These are phyloP conservation scores for Chenopodium formosanum DNA, from an alignment of 148 eudicot species.

Conservation along the genomic window DNA sequence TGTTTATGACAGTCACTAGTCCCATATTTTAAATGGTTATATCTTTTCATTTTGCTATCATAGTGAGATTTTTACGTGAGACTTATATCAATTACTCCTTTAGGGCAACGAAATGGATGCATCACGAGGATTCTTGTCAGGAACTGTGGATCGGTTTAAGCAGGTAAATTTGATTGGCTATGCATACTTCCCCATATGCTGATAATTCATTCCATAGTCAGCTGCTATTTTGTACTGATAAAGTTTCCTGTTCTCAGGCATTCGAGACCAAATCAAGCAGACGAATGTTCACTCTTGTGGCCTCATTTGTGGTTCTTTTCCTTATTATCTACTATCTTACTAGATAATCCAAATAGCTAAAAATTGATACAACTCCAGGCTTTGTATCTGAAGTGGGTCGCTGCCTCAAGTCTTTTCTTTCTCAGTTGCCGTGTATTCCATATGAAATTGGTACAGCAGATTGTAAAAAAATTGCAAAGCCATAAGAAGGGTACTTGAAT, in stretches of 20 bases:
- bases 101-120: constrained; percentile 95
- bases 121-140: constrained; percentile 83
- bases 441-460: constrained; percentile 13
- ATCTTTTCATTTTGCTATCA: not conserved
- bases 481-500: not conserved
- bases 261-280: constrained; percentile 93
- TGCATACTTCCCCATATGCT: not conserved
- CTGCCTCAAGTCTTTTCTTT: not conserved
- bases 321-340: constrained; percentile 82
- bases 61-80: not conserved
- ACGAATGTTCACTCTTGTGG: constrained; percentile 80
- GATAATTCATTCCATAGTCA: not conserved
- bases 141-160: constrained; percentile 94
- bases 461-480: constrained; percentile 24
- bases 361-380: not conserved
- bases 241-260: constrained; percentile 36
- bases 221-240: not conserved
- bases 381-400: constrained; percentile 15
- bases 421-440: constrained; percentile 3
- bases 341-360: constrained; percentile 39
- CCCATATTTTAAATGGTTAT: not conserved
- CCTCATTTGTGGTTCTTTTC: constrained; percentile 71
- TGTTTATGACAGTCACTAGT: constrained; percentile 18
- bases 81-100: constrained; percentile 11
- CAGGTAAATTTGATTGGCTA: constrained; percentile 44